These are phyloP conservation scores for Melaleuca quinquenervia DNA, from an alignment of 345 rosid genomes.

Conservation along the genomic window DNA sequence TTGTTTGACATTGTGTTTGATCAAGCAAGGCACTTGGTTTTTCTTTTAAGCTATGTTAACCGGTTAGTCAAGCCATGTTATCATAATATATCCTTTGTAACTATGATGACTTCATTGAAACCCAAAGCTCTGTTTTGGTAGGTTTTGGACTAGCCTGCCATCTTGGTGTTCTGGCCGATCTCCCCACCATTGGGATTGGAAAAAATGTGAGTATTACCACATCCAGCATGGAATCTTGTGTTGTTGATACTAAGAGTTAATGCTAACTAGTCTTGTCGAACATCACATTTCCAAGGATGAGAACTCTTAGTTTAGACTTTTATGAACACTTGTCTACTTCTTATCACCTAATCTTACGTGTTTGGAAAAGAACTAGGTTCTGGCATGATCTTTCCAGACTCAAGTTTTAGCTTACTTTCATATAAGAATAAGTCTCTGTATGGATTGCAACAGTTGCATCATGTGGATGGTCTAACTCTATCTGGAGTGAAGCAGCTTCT, in stretches of 20 bases:
- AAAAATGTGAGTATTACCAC: constrained; percentile 42
- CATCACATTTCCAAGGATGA: background rate
- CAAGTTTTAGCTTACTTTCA: background rate
- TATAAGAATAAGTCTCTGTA: background rate
- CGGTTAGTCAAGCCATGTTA: background rate
- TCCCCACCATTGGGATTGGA: constrained; percentile 78
- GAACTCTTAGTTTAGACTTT: background rate
- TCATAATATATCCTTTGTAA: background rate
- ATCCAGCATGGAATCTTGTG: background rate
- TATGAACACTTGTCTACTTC: background rate
- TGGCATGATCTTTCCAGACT: background rate
- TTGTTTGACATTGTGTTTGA: background rate
- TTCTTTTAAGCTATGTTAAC: background rate
- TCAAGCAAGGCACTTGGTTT: background rate
- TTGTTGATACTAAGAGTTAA: too few species aligned
- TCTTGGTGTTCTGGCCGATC: constrained; percentile 67
- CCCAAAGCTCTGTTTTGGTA: constrained; percentile 6
- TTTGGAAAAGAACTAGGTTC: background rate
- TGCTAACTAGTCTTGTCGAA: background rate
- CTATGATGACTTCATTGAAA: background rate
- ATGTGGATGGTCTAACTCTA: constrained; percentile 72
- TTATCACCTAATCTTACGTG: background rate
- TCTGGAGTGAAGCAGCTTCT: constrained; percentile 44
- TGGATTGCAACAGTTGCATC: constrained; percentile 53
- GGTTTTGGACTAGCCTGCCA: constrained; percentile 95